These are phyloP conservation scores for Paracamarosporium sp. DNA, from an alignment of 2,329 filamentous ascomycete species.

Conservation along the genomic window DNA sequence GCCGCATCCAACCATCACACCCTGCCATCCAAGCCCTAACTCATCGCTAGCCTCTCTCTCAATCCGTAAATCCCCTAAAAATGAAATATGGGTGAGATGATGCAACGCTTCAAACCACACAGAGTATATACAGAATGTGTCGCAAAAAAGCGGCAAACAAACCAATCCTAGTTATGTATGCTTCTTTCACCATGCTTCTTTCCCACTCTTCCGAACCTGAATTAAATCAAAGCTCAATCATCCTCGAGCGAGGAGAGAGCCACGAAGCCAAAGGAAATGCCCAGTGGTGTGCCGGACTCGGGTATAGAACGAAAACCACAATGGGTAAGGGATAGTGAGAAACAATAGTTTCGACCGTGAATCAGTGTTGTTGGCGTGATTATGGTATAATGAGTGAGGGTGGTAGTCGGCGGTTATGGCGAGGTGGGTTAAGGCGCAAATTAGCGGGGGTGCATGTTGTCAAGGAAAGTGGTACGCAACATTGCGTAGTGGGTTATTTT, in stretches of 20 bases:
- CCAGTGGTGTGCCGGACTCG: constrained; percentile 10
- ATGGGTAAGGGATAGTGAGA: background rate
- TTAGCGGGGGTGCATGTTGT: constrained; percentile 6
- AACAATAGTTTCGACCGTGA: constrained; percentile 7
- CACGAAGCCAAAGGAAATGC: constrained; percentile 15
- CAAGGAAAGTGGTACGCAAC: constrained; percentile 23
- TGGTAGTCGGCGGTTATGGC: constrained; percentile 8
- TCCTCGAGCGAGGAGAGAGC: constrained; percentile 6
- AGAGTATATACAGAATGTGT: constrained; percentile 3
- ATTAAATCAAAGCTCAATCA: constrained; percentile 11
- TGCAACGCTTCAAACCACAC: background rate
- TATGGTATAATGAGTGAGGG: constrained; percentile 5
- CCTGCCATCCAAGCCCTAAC: background rate
- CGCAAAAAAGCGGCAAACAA: background rate
- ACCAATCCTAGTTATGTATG: background rate
- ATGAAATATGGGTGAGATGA: constrained; percentile 6
- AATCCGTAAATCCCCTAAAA: constrained; percentile 20
- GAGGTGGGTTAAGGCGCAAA: constrained; percentile 5
- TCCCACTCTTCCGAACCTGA: background rate
- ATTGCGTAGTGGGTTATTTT: constrained; percentile 15
- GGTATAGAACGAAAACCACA: constrained; percentile 29
- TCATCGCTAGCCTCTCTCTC: background rate
- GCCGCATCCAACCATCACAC: background rate
- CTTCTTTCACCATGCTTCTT: background rate
- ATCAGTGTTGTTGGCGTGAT: constrained; percentile 11